Base-by-base conservation (phyloP, 2,329 filamentous ascomycete species). In the Madurella fahalii region DNA sequence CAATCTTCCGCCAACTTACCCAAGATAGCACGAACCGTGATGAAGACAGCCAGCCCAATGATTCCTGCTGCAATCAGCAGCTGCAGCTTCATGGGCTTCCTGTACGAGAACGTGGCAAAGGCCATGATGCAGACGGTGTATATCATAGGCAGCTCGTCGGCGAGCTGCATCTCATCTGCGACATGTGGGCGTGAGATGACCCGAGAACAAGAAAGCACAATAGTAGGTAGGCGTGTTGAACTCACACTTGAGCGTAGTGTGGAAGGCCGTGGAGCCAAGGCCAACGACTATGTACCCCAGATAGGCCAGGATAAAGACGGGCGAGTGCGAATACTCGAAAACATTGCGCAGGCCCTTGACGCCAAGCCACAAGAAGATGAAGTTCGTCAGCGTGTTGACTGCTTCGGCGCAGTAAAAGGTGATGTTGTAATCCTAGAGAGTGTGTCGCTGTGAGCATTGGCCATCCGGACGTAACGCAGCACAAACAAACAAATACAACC, bases 321-420 rank as follows among this genome's bases (percentile, higher is more conserved):
- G 74, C 52, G 90, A 87, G 70, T 96, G 90, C 15, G 79, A 77
- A 70, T 95, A 78, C 59, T 77, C 79, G 40, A 86, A 67, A 69
- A 90, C 95, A 69, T 85, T 90, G 52, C 77, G 73, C 58, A 94
- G 82, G 20, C 92, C 92, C 66, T 86, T 87, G 61, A 83, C 72
- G 8, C 90, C 90, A 17, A 95, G 80, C 69, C 80, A 88, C 63
- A 95, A 77, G 70, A 96, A 96, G 20, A 94, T 74, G 2, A 88
- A 69, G 69, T 96, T 96, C 34, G 90, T 96, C 32, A 92, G 65
- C 3, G 89, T 89, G 71, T 89, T 73, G 56, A 72, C 64, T 17
- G 69, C 58, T 60, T 71, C 70, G 40, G 70, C 70, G 49, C 66
- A 68, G 60, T 72, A 72, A 13, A 59, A 62, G 2, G 66, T 70